A percentile compares a stretch with the other conserved stretches of the same genome.
Conservation (phyloP, 352 stramenopile genomes). For the Phytophthora nicotianae region DNA sequence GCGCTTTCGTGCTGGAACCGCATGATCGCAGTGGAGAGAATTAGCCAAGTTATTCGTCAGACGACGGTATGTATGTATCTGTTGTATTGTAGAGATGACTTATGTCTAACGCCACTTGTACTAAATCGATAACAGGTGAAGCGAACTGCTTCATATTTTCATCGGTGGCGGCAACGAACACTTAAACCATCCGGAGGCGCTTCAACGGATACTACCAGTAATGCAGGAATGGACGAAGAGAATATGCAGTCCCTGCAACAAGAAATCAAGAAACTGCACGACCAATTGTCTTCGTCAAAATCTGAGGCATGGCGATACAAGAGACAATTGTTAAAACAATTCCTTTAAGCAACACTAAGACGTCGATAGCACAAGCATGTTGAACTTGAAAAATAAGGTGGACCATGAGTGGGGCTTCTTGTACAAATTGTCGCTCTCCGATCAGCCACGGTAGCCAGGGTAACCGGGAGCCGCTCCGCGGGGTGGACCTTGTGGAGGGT, state of each 20-base stretch:
- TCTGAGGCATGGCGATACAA: constrained; percentile 80
- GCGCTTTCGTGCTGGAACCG: constrained; percentile 67
- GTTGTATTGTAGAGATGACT: background rate
- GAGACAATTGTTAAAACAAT: constrained; percentile 78
- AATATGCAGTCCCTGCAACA: constrained; percentile 46
- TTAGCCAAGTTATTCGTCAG: constrained; percentile 50
- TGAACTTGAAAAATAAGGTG: constrained; percentile 7
- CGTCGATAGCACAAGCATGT: background rate
- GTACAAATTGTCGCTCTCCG: background rate
- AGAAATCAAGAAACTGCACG: constrained; percentile 73
- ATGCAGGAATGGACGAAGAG: constrained; percentile 29
- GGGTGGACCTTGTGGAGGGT: constrained; percentile 23
- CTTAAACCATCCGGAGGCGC: background rate
- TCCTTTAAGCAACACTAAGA: constrained; percentile 35
- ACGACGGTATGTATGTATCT: constrained; percentile 34
- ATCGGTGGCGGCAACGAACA: constrained; percentile 37
- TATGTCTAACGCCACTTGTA: constrained; percentile 12
- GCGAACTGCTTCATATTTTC: constrained; percentile 42
- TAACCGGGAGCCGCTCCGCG: constrained; percentile 32
- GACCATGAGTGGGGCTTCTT: background rate
- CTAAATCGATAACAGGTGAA: constrained; percentile 35
- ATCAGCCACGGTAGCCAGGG: constrained; percentile 49
- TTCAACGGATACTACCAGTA: background rate
- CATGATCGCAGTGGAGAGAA: constrained; percentile 66
- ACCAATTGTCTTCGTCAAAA: constrained; percentile 70